These are phyloP conservation scores for Symbiodinium natans DNA, from an alignment of 73 alveolate genomes.

Conservation along the genomic window DNA sequence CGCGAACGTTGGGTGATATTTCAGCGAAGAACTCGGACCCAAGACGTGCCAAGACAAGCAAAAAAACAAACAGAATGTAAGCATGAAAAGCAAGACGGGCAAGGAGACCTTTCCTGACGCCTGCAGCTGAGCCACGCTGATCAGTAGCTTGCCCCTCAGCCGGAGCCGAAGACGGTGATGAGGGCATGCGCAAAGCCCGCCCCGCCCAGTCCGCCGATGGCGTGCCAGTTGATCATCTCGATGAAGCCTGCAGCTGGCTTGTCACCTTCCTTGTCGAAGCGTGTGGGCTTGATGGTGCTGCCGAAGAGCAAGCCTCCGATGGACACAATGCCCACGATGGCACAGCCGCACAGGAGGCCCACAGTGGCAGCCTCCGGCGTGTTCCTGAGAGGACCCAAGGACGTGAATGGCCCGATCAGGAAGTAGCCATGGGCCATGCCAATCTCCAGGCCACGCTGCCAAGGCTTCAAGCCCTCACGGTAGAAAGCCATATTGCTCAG, in stretches of 20 bases:
- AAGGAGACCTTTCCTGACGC: too few relatives aligned
- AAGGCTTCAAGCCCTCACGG: conserved; percentile 54
- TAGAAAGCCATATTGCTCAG: conserved; percentile 47
- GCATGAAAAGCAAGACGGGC: too few relatives aligned
- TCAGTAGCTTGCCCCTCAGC: too few relatives aligned
- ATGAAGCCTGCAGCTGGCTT: conserved; percentile 70
- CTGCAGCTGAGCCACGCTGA: too few relatives aligned
- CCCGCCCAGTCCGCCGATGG: conserved; percentile 84
- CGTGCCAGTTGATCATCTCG: conserved; percentile 86
- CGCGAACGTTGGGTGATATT: too few relatives aligned
- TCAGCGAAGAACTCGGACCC: too few relatives aligned
- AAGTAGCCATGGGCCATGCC: conserved; percentile 83
- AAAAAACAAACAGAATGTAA: too few relatives aligned
- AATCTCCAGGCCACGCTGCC: conserved; percentile 64
- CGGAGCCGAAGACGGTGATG: conserved; percentile 49
- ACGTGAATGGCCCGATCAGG: conserved; percentile 76
- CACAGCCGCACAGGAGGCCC: conserved; percentile 81
- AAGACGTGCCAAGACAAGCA: too few relatives aligned
- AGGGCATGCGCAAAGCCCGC: conserved; percentile 33
- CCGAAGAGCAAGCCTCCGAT: conserved; percentile 80
- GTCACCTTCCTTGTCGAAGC: conserved; percentile 84
- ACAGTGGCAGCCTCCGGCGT: conserved; percentile 89
- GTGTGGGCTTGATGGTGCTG: conserved; percentile 67
- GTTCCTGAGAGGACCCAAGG: conserved; percentile 65
- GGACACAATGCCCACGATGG: conserved; percentile 62